These are phyloP conservation scores for Plasmodium fragile DNA, from an alignment of 169 alveolate species.

Conservation along the genomic window DNA sequence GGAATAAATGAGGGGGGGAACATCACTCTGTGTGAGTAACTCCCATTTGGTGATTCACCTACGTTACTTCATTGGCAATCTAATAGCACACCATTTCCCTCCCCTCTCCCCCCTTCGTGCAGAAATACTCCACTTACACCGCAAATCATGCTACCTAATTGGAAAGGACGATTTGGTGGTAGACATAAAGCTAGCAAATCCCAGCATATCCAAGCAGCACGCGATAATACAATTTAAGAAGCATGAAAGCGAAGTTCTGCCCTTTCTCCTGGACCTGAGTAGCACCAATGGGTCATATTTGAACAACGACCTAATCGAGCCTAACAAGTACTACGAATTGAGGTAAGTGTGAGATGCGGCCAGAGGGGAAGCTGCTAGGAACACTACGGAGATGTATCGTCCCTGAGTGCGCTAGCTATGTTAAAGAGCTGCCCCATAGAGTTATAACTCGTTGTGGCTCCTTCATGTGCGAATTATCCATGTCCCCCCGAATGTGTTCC, in stretches of 20 bases:
- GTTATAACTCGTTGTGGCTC: neutral
- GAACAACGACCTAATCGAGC: slow-evolving; percentile 92
- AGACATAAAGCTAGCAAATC: slow-evolving; percentile 91
- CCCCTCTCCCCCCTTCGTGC: slow-evolving; percentile 4
- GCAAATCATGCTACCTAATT: slow-evolving; percentile 84
- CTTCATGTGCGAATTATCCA: neutral
- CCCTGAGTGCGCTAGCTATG: neutral
- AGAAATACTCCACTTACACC: slow-evolving; percentile 85
- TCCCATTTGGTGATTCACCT: neutral
- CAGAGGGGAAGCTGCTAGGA: neutral
- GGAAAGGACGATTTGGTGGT: slow-evolving; percentile 96
- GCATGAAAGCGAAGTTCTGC: slow-evolving; percentile 83
- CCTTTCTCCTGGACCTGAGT: slow-evolving; percentile 96
- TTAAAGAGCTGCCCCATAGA: neutral
- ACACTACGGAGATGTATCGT: neutral
- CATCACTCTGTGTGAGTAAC: neutral
- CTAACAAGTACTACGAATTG: slow-evolving; percentile 94
- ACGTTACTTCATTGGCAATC: neutral
- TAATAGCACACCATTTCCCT: neutral
- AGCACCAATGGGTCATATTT: slow-evolving; percentile 95
- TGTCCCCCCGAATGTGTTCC: neutral
- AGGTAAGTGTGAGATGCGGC: slow-evolving; percentile 31
- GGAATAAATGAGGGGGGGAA: neutral
- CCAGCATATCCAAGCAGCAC: slow-evolving; percentile 94
- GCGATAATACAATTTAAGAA: slow-evolving; percentile 96